Conservation (phyloP, 805 yeast species). For the Nakazawaea siamensis region DNA sequence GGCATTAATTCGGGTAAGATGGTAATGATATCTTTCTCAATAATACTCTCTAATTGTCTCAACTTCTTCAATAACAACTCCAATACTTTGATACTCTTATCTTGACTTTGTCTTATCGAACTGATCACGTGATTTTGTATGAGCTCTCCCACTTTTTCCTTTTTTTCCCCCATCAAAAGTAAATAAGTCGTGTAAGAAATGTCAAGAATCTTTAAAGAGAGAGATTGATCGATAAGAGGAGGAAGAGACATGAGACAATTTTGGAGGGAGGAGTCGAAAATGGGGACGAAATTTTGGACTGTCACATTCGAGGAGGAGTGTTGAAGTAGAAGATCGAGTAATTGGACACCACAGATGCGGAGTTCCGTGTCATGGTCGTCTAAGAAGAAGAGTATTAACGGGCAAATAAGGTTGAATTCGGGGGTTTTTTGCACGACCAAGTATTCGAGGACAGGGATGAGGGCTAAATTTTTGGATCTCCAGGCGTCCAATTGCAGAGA, state of each 20-base stretch:
- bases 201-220: slow-evolving; percentile 1
- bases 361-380: slow-evolving; percentile 11
- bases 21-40: neutral
- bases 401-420: neutral
- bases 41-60: too few relatives aligned
- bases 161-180: neutral
- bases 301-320: too few relatives aligned
- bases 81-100: slow-evolving; percentile 6
- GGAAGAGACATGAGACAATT: slow-evolving; percentile 9
- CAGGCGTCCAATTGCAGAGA: slow-evolving; percentile 7
- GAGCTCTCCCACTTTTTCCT: neutral
- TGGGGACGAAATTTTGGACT: too few relatives aligned
- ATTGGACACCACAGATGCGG: too few relatives aligned
- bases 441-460: slow-evolving; percentile 1
- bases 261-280: too few relatives aligned
- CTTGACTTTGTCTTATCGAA: slow-evolving; percentile 2
- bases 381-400: slow-evolving; percentile 6
- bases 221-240: neutral
- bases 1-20: neutral
- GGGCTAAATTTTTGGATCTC: slow-evolving; percentile 2
- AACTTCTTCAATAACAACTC: slow-evolving; percentile 1
- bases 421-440: neutral
- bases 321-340: too few relatives aligned
- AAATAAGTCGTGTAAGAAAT: slow-evolving; percentile 1
- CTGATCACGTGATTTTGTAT: slow-evolving; percentile 2